Evolutionary conservation across 768 basidiomycete genomes (phyloP), one percentile per base, ranked within the genome.

Genomic region (Trametes cinnabarina): DNA sequence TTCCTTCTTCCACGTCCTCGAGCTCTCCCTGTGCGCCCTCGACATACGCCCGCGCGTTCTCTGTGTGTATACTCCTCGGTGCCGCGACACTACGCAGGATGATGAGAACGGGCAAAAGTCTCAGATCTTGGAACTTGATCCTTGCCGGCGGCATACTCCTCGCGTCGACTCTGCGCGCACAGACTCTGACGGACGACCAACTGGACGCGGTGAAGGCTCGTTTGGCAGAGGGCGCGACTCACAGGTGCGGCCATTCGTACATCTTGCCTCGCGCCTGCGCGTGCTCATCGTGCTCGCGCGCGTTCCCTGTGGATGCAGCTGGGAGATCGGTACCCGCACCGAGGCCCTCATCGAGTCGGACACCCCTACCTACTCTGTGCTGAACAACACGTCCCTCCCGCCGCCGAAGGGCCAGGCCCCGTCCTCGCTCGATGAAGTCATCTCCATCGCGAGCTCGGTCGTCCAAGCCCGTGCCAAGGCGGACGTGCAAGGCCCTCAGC

Each of bases 281-380:
- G 26, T n/a, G 25, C 30, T 49, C 44, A 26, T 15, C 12, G 23
- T 46, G 44, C 25, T 4, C 42, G 20, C 11, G 17, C 22, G 44
- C 11, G 15, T 12, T 9, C 3, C 23, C 23, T 15, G 37, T 15
- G 14, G 17, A 7, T 34, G 20, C 32, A 82, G 82, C 50, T 84
- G 82, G 82, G 82, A 82, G 55, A 73, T 79, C 50, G 83, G 83
- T 37, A 79, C 76, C 0, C 77, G 76, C 14, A 74, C 80, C 0
- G 69, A 84, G 61, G 79, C 81, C 9, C 73, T 84, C 42, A 70
- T 79, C 51, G 84, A 85, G 60, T 74, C 74, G 61, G 73, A 80
- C 43, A 71, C 76, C 4, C 72, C 80, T 4, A 57, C 67, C 4
- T 77, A 76, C 65, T 78, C 82, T n/a, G 81, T 81, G 52, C 70